Evolutionary conservation across 345 rosid species (phyloP), one percentile per base, ranked within the genome.

Genomic region (Turritis glabra): DNA sequence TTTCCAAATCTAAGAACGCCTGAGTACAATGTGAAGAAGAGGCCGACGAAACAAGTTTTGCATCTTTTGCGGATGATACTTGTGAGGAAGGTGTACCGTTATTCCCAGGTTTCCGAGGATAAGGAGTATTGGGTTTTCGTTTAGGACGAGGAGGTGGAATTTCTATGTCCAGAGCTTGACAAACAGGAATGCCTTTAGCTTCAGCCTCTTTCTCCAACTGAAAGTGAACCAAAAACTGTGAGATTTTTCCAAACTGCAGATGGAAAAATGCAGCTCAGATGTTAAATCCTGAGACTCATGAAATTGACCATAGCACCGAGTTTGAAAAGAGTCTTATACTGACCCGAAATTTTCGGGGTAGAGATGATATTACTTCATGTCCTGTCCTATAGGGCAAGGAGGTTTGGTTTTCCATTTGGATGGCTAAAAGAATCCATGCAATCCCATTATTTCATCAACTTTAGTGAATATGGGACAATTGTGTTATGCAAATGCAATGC

Each of bases 71-170:
- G 57, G 73, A 48, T 51, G 69, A 30, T 22, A 67, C 73, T 23
- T 81, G 87, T 12, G 73, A 73, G 51, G 84, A 48, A 38, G 82
- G 71, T 73, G 82, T 63, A 75, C 77, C 41, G 4, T 64, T 58
- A 5, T 71, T 65, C 69, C 91, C 85, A 4, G 74, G 87, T 82
- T 91, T 94, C 32, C 98, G 84, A 74, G 98, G 97, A 81, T 91
- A 94, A 79, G 98, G 98, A 85, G 87, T 88, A 76, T 83, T 84
- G 25, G 98, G 98, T 84, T 94, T 94, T 75, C 93, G 81, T 79
- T 94, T 94, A 21, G 97, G 98, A 57, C 98, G 96, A 71, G 98
- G 98, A 84, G 98, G 97, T 29, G 98, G 98, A 68, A 94, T 94
- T 48, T 90, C 89, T 74, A 94, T 90, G 80, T 94, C 89, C 47